phyloP scores from a whole-genome alignment of 345 rosid genomes.

The Lumnitzera littorea region DNA sequence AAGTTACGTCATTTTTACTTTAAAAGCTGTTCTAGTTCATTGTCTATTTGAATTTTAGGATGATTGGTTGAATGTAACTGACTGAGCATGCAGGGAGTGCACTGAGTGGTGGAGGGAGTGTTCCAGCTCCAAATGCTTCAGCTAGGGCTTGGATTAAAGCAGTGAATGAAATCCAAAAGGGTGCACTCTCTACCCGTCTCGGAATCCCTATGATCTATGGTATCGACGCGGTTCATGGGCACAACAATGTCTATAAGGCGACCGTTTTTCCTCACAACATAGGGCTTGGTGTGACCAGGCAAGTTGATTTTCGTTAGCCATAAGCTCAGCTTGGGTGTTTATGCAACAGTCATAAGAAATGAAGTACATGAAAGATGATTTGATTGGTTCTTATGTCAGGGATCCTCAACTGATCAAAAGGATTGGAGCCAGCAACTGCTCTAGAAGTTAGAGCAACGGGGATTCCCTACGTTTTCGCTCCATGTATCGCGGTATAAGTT shows the following conservation, averaged over 20 bases:
- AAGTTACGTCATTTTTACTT: too few relatives aligned
- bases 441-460: constrained; percentile 88
- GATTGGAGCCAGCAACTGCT: constrained; percentile 90
- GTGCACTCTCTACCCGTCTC: constrained; percentile 58
- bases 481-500: constrained; percentile 66
- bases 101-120: constrained; percentile 66
- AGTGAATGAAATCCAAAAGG: constrained; percentile 43
- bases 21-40: not conserved
- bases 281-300: constrained; percentile 71
- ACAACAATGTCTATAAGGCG: constrained; percentile 45
- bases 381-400: constrained; percentile 19
- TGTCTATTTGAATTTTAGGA: not conserved
- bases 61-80: too few relatives aligned
- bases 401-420: constrained; percentile 65
- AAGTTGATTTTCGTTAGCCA: constrained; percentile 8
- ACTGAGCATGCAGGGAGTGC: constrained; percentile 36
- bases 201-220: constrained; percentile 84
- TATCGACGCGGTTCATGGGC: constrained; percentile 56
- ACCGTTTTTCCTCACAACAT: constrained; percentile 49
- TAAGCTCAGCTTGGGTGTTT: too few relatives aligned
- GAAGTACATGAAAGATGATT: too few relatives aligned
- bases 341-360: too few relatives aligned
- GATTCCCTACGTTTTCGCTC: constrained; percentile 71
- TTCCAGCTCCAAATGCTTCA: constrained; percentile 35
- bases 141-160: constrained; percentile 34